Conservation (phyloP, 441 rosid species). For the Daphne laureola region DNA sequence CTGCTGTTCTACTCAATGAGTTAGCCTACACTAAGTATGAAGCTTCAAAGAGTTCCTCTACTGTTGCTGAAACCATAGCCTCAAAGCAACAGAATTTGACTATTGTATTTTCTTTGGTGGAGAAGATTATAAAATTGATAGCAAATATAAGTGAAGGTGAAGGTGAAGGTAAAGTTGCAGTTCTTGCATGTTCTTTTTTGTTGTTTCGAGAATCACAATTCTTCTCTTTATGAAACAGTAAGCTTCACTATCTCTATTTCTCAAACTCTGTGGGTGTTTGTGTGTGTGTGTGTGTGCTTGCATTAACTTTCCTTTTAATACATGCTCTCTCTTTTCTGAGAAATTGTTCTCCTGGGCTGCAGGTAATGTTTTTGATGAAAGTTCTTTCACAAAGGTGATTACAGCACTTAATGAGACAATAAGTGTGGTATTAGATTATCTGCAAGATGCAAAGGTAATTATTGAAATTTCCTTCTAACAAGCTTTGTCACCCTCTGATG, state of each 20-base stretch:
- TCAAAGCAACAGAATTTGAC: slow-evolving; percentile 63
- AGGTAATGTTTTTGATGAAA: slow-evolving; percentile 41
- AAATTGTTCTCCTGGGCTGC: slow-evolving; percentile 9
- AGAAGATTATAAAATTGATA: slow-evolving; percentile 64
- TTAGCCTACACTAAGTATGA: slow-evolving; percentile 78
- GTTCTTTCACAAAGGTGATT: slow-evolving; percentile 42
- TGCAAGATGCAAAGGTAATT: slow-evolving; percentile 80
- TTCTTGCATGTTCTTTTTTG: slow-evolving; percentile 3
- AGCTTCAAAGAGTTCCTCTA: slow-evolving; percentile 54
- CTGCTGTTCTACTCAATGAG: slow-evolving; percentile 80
- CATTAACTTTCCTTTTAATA: not conserved
- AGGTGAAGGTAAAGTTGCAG: slow-evolving; percentile 43
- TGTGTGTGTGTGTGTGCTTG: not conserved
- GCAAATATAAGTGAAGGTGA: slow-evolving; percentile 40
- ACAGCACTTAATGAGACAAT: slow-evolving; percentile 63
- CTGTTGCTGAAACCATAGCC: slow-evolving; percentile 35
- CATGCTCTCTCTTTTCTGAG: slow-evolving; percentile 7
- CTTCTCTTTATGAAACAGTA: not conserved
- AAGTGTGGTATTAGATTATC: slow-evolving; percentile 59
- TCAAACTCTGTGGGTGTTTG: not conserved
- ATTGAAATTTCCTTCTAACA: slow-evolving; percentile 9
- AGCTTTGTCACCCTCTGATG: not conserved
- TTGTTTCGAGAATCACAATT: not conserved
- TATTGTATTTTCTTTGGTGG: slow-evolving; percentile 64
- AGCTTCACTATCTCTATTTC: not conserved